Evolutionary conservation across 805 yeast species (phyloP).

Genomic region (Saccharomycopsis lassenensis): DNA sequence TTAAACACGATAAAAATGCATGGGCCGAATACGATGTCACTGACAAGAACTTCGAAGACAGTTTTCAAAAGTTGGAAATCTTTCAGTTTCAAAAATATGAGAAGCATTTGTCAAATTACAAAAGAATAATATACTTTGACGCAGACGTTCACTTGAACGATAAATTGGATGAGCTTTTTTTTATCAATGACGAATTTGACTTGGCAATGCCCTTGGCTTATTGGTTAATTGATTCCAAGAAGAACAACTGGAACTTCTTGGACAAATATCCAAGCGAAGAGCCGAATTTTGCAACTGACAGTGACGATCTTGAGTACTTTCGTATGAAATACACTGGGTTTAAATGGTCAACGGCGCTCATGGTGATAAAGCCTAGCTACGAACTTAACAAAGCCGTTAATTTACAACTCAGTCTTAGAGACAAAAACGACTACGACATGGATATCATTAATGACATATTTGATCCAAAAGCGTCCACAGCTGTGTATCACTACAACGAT

Average conservation of each 20-base stretch:
- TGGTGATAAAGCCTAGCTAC: slow-evolving; percentile 46
- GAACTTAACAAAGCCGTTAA: slow-evolving; percentile 22
- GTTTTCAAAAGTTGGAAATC: slow-evolving; percentile 45
- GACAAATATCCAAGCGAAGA: slow-evolving; percentile 5
- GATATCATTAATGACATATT: slow-evolving; percentile 31
- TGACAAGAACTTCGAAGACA: slow-evolving; percentile 33
- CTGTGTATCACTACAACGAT: background rate
- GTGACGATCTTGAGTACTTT: slow-evolving; percentile 7
- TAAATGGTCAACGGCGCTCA: slow-evolving; percentile 25
- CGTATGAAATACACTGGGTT: slow-evolving; percentile 6
- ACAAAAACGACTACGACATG: slow-evolving; percentile 40
- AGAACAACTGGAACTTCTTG: slow-evolving; percentile 11
- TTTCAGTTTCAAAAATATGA: slow-evolving; percentile 29
- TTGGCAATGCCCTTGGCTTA: slow-evolving; percentile 35
- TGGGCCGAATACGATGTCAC: slow-evolving; percentile 19
- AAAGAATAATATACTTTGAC: slow-evolving; percentile 46
- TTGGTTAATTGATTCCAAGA: slow-evolving; percentile 13
- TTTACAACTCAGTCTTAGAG: slow-evolving; percentile 22
- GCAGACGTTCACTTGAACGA: slow-evolving; percentile 38
- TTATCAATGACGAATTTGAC: slow-evolving; percentile 33
- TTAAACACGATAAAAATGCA: slow-evolving; percentile 17
- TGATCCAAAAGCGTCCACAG: background rate
- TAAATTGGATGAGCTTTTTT: slow-evolving; percentile 41
- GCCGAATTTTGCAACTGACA: slow-evolving; percentile 5
- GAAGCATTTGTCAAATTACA: slow-evolving; percentile 32